phyloP scores from a whole-genome alignment of 2,329 filamentous ascomycete species.

The Orbilia blumenaviensis region DNA sequence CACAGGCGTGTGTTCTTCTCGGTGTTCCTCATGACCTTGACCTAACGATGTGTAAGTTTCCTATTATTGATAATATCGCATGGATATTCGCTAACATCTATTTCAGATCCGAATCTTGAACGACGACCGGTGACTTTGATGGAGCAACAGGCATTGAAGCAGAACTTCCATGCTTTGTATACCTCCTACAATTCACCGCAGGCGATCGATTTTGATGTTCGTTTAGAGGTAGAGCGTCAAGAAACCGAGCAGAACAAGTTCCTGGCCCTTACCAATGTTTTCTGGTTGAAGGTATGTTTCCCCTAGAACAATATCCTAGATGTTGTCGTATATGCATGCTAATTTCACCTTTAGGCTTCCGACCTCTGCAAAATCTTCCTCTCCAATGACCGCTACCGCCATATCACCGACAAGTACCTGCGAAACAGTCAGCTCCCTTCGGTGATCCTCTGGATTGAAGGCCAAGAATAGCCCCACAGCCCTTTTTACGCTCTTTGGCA shows the following conservation, averaged over 20 bases:
- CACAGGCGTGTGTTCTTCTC: conserved; percentile 44
- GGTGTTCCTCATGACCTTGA: conserved; percentile 45
- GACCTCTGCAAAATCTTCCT: conserved; percentile 35
- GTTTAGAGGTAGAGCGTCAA: conserved; percentile 24
- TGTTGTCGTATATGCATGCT: background rate
- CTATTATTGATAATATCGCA: background rate
- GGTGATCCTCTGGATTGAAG: conserved; percentile 29
- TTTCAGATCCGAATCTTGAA: conserved; percentile 12
- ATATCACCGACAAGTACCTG: conserved; percentile 32
- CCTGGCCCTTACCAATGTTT: conserved; percentile 25
- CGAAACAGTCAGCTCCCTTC: conserved; percentile 24
- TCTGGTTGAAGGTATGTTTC: conserved; percentile 37
- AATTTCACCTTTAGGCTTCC: conserved; percentile 9
- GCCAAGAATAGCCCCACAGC: conserved; percentile 4
- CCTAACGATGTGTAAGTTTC: conserved; percentile 31
- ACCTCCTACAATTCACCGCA: conserved; percentile 27
- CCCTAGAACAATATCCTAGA: background rate
- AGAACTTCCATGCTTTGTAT: conserved; percentile 45
- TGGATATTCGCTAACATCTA: conserved; percentile 1
- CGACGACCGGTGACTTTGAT: conserved; percentile 8
- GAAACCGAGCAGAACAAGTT: conserved; percentile 41
- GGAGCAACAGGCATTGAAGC: conserved; percentile 34
- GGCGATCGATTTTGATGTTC: conserved; percentile 28
- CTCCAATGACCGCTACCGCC: conserved; percentile 27
- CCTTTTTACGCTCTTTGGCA: background rate